Evolutionary conservation across 1,284 basidiomycete genomes (phyloP).

Genomic region (Boletus semigastroideus): DNA sequence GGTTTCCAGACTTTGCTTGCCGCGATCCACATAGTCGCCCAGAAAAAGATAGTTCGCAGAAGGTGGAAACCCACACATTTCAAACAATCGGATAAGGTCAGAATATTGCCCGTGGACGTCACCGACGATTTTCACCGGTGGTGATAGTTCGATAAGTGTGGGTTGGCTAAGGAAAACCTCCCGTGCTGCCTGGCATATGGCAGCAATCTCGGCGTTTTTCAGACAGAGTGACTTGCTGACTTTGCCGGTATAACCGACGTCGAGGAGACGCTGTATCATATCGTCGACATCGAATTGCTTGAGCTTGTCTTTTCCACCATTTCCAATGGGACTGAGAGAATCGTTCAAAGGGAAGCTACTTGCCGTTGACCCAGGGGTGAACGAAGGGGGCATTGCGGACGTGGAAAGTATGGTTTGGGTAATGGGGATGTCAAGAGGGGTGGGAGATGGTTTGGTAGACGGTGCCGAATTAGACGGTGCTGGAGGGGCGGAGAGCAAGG

Average conservation of each 20-base stretch:
- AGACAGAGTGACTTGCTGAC: conserved; percentile 95
- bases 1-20: conserved; percentile 98
- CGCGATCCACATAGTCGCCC: conserved; percentile 98
- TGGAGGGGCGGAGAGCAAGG: conserved; percentile 26
- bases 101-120: conserved; percentile 99
- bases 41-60: conserved; percentile 98
- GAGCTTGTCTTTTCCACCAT: conserved; percentile 56
- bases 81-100: conserved; percentile 96
- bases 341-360: conserved; percentile 42
- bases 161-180: conserved; percentile 97
- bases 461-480: conserved; percentile 37
- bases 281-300: conserved; percentile 93
- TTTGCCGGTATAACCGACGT: conserved; percentile 98
- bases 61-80: conserved; percentile 99
- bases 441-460: conserved; percentile 37
- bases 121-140: conserved; percentile 99
- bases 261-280: conserved; percentile 95
- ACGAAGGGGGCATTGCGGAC: conserved; percentile 39
- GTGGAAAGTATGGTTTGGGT: conserved; percentile 75
- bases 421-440: conserved; percentile 74
- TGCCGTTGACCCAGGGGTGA: conserved; percentile 46
- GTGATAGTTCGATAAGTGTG: conserved; percentile 95
- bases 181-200: conserved; percentile 94
- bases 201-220: conserved; percentile 95
- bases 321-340: conserved; percentile 35